A percentile compares a stretch with the other conserved stretches of the same genome.
phyloP scores from a whole-genome alignment of 805 yeast species.

The Wickerhamiella brachini region DNA sequence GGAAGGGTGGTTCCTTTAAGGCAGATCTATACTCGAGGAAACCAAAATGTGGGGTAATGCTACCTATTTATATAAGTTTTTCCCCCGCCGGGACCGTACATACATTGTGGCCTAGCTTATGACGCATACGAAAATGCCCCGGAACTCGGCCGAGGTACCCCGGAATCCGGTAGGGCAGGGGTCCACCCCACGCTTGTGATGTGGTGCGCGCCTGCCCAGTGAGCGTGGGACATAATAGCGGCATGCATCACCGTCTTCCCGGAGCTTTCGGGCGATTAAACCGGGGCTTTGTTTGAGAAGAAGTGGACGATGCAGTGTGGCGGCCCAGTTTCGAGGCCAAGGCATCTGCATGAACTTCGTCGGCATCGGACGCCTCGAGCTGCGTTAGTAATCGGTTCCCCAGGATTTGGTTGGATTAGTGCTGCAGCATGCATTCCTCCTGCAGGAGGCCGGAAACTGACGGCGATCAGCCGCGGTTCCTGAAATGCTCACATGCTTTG shows the following conservation, averaged over 20 bases:
- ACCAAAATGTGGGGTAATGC: neutral
- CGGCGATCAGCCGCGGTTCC: too few species aligned
- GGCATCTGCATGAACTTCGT: neutral
- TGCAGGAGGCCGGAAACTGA: neutral
- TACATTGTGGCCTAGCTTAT: neutral
- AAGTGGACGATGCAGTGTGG: neutral
- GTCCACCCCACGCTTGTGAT: neutral
- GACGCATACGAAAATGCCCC: neutral
- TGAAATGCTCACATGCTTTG: too few species aligned
- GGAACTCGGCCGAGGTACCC: neutral
- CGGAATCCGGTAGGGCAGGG: neutral
- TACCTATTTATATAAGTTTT: neutral
- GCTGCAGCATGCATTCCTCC: neutral
- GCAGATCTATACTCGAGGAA: too few species aligned
- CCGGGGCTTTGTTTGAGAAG: constrained; percentile 5
- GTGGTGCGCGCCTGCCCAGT: too few species aligned
- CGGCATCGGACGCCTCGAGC: constrained; percentile 1
- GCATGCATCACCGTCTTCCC: constrained; percentile 7
- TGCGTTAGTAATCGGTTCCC: neutral
- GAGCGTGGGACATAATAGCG: too few species aligned
- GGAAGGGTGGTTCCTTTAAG: neutral
- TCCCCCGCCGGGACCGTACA: too few species aligned
- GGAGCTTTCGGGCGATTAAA: constrained; percentile 16
- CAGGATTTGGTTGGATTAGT: neutral
- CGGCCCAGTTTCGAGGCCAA: neutral